These are phyloP conservation scores for Cryphonectria nitschkei DNA, from an alignment of 2,329 filamentous ascomycete genomes.

Conservation along the genomic window DNA sequence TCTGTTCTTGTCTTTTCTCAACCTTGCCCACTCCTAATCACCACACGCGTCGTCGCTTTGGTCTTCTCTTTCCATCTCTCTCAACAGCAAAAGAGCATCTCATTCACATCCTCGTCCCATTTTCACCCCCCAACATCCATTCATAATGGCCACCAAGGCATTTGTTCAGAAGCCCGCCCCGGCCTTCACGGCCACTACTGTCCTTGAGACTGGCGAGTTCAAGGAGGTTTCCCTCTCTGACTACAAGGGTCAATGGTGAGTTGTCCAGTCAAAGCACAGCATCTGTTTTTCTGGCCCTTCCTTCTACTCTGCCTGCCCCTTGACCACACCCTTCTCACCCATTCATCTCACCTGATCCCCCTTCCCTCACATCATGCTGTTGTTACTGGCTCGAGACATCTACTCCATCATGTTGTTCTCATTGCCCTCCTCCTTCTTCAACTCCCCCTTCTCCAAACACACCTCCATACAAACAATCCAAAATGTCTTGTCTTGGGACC, in stretches of 20 bases:
- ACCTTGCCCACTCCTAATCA: background rate
- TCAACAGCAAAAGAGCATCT: background rate
- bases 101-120: background rate
- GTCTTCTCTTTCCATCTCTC: background rate
- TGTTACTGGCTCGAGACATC: background rate
- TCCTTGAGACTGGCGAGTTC: constrained; percentile 53
- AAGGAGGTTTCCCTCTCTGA: constrained; percentile 51
- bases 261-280: constrained; percentile 23
- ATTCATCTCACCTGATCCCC: too few species aligned
- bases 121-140: background rate
- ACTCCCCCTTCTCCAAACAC: background rate
- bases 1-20: background rate
- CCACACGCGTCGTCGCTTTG: background rate
- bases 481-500: background rate
- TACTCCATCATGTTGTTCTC: background rate
- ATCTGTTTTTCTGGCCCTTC: background rate
- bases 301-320: background rate
- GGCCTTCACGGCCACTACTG: constrained; percentile 52
- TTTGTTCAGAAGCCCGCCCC: constrained; percentile 55
- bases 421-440: background rate
- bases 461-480: background rate
- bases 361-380: background rate
- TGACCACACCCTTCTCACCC: background rate
- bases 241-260: constrained; percentile 52
- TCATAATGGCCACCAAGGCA: constrained; percentile 46